These are phyloP conservation scores for Beauveria scarabaeidicola DNA, from an alignment of 2,329 filamentous ascomycete species.

Conservation along the genomic window DNA sequence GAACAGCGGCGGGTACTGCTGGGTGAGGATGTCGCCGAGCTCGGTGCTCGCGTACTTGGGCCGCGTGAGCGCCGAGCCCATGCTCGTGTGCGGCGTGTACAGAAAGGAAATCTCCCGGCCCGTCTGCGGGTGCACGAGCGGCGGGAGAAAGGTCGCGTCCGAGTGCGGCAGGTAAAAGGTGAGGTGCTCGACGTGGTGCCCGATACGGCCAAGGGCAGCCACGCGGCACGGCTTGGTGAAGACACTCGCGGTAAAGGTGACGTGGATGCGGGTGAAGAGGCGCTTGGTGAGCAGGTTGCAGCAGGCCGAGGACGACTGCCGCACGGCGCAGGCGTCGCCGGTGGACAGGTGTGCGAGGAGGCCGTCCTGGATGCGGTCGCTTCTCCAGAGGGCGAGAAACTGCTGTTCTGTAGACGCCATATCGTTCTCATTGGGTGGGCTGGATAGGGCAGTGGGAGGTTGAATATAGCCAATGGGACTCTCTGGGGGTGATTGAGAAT, in stretches of 20 bases:
- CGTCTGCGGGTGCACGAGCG: constrained; percentile 69
- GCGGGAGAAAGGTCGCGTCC: constrained; percentile 71
- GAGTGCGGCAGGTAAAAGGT: constrained; percentile 72
- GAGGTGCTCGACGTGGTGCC: constrained; percentile 68
- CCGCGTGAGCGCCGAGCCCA: constrained; percentile 50
- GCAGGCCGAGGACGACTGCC: constrained; percentile 61
- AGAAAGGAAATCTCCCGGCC: constrained; percentile 73
- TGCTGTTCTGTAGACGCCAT: constrained; percentile 42
- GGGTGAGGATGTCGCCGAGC: constrained; percentile 71
- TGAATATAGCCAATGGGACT: background rate
- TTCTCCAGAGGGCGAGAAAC: constrained; percentile 49
- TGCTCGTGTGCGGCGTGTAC: constrained; percentile 68
- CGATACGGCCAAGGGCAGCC: constrained; percentile 67
- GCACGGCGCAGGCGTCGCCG: constrained; percentile 49
- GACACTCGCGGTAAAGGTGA: constrained; percentile 64
- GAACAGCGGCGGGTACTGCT: constrained; percentile 83
- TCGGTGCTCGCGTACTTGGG: constrained; percentile 75
- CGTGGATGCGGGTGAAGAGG: constrained; percentile 59
- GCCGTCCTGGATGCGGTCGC: constrained; percentile 38
- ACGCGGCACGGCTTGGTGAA: constrained; percentile 68
- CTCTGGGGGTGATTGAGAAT: background rate
- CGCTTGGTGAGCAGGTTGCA: constrained; percentile 60
- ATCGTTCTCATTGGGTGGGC: constrained; percentile 39
- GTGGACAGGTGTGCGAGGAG: constrained; percentile 43
- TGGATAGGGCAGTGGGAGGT: background rate